Conservation (phyloP, 352 stramenopile species). For the Phytophthora cryptogea region DNA sequence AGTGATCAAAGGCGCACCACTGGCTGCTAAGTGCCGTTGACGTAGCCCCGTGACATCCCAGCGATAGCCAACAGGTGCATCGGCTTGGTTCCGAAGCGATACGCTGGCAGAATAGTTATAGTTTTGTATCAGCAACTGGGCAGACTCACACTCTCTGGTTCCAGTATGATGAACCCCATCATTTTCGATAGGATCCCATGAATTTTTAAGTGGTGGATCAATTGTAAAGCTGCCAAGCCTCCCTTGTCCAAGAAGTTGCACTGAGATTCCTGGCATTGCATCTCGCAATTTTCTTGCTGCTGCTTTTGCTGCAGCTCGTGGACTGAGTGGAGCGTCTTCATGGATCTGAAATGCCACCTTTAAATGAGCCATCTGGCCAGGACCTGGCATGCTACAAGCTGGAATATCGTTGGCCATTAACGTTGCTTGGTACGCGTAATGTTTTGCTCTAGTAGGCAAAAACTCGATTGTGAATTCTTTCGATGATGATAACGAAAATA, state of each 20-base stretch:
- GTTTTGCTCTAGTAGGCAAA: slow-evolving; percentile 27
- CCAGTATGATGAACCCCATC: slow-evolving; percentile 13
- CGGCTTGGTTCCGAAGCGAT: slow-evolving; percentile 37
- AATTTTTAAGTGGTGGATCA: slow-evolving; percentile 12
- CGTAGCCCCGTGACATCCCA: slow-evolving; percentile 34
- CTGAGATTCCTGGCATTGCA: slow-evolving; percentile 24
- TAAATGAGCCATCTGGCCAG: slow-evolving; percentile 43
- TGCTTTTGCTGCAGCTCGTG: slow-evolving; percentile 17
- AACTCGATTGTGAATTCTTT: slow-evolving; percentile 59
- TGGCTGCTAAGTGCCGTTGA: slow-evolving; percentile 21
- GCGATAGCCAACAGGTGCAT: slow-evolving; percentile 33
- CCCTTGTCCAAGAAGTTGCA: slow-evolving; percentile 25
- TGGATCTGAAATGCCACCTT: slow-evolving; percentile 35
- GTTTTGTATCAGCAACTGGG: slow-evolving; percentile 14
- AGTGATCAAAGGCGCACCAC: slow-evolving; percentile 8
- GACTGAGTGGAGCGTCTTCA: slow-evolving; percentile 10
- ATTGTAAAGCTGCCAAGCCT: slow-evolving; percentile 29
- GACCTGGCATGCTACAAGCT: slow-evolving; percentile 55
- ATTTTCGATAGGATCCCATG: slow-evolving; percentile 17
- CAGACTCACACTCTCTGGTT: slow-evolving; percentile 10
- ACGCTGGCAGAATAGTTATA: slow-evolving; percentile 23
- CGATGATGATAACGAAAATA: slow-evolving; percentile 44
- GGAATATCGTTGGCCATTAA: slow-evolving; percentile 54
- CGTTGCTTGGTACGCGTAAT: slow-evolving; percentile 38
- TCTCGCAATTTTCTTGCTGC: slow-evolving; percentile 21